phyloP scores from a whole-genome alignment of 495 filamentous ascomycete species.

The Tuber umbilicatum region DNA sequence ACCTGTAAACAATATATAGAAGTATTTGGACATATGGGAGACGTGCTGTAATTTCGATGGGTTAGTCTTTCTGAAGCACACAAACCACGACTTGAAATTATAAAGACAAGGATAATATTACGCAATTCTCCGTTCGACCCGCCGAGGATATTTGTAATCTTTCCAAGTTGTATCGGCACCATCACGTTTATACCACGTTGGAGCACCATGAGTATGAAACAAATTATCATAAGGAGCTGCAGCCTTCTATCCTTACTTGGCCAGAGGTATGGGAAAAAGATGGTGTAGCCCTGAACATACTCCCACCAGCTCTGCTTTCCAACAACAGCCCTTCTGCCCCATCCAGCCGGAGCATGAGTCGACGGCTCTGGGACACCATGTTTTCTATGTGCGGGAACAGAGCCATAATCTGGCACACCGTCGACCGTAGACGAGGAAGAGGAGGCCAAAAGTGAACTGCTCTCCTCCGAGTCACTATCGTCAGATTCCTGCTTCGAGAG shows the following conservation, averaged over 20 bases:
- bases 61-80: constrained; percentile 14
- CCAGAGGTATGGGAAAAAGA: constrained; percentile 95
- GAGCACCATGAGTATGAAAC: constrained; percentile 66
- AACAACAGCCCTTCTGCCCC: constrained; percentile 60
- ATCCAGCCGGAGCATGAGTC: constrained; percentile 48
- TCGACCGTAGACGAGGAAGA: constrained; percentile 23
- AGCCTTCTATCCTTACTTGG: constrained; percentile 66
- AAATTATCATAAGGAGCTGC: constrained; percentile 69
- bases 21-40: constrained; percentile 68
- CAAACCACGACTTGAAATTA: constrained; percentile 40
- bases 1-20: constrained; percentile 69
- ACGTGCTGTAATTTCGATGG: constrained; percentile 20
- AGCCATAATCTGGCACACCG: constrained; percentile 29
- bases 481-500: constrained; percentile 36
- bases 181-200: constrained; percentile 75
- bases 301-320: constrained; percentile 78
- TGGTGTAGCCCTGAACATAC: constrained; percentile 75
- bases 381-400: constrained; percentile 23
- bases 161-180: constrained; percentile 68
- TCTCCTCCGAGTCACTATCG: constrained; percentile 47
- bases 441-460: constrained; percentile 48
- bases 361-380: constrained; percentile 42
- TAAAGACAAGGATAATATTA: constrained; percentile 17
- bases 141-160: constrained; percentile 62
- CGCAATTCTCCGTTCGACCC: constrained; percentile 45